These are phyloP conservation scores for Aspergillus proliferans DNA, from an alignment of 2,329 filamentous ascomycete species.

Conservation along the genomic window DNA sequence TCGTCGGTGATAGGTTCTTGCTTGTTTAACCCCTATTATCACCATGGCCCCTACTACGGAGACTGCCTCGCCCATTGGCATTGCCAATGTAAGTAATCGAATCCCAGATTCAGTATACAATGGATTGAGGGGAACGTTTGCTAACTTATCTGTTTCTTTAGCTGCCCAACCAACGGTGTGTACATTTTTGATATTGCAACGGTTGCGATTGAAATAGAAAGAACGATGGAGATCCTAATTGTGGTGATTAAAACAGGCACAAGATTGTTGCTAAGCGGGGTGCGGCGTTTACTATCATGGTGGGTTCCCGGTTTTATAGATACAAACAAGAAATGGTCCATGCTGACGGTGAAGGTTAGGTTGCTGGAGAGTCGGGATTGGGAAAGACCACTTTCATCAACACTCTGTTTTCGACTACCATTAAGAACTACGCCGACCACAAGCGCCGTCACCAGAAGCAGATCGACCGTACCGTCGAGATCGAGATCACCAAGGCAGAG, in stretches of 20 bases:
- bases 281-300: conserved; percentile 99
- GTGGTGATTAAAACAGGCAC: conserved; percentile 44
- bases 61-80: conserved; percentile 62
- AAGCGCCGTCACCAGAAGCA: conserved; percentile 99
- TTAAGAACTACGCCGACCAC: conserved; percentile 99
- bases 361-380: conserved; percentile 95
- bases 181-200: conserved; percentile 35
- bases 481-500: conserved; percentile 99
- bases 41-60: conserved; percentile 52
- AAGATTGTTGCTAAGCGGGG: conserved; percentile 76
- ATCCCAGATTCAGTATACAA: neutral
- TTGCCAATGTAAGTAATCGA: conserved; percentile 59
- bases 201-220: conserved; percentile 1
- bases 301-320: conserved; percentile 40
- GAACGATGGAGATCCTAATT: conserved; percentile 16
- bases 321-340: conserved; percentile 1
- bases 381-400: conserved; percentile 99
- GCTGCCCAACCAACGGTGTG: conserved; percentile 64
- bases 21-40: conserved; percentile 16
- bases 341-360: conserved; percentile 48
- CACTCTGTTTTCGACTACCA: conserved; percentile 98
- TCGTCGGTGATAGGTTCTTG: conserved; percentile 12
- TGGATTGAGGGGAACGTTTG: conserved; percentile 5
- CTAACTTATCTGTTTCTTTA: conserved; percentile 35
- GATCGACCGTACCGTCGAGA: conserved; percentile 99